Percentiles rank a stretch among this genome's conserved stretches.
These are phyloP conservation scores for Penicillium roqueforti DNA, from an alignment of 495 filamentous ascomycete species.

Conservation along the genomic window DNA sequence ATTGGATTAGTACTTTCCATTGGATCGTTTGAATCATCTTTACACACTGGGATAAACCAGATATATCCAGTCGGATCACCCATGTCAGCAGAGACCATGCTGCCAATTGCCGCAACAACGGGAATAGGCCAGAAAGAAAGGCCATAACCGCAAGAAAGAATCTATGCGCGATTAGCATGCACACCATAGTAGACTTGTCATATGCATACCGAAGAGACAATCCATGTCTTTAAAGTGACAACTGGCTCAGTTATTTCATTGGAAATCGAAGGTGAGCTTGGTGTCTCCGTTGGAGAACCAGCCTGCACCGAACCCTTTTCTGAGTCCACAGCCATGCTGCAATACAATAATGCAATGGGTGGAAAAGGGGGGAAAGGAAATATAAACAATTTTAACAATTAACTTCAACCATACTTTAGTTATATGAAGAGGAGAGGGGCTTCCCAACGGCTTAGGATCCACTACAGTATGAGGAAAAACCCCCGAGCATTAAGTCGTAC, in stretches of 20 bases:
- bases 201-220: slow-evolving; percentile 19
- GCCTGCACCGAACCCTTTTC: slow-evolving; percentile 9
- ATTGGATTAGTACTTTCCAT: neutral
- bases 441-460: neutral
- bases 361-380: neutral
- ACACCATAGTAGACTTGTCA: neutral
- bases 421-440: neutral
- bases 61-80: slow-evolving; percentile 20
- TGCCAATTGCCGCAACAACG: slow-evolving; percentile 19
- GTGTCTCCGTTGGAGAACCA: slow-evolving; percentile 4
- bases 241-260: slow-evolving; percentile 13
- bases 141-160: slow-evolving; percentile 28
- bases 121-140: slow-evolving; percentile 26
- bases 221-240: slow-evolving; percentile 25
- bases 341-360: neutral
- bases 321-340: slow-evolving; percentile 10
- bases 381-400: neutral
- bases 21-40: neutral
- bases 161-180: slow-evolving; percentile 10
- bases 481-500: neutral
- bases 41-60: slow-evolving; percentile 23
- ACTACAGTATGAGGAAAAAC: neutral
- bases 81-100: slow-evolving; percentile 19
- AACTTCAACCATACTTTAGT: neutral
- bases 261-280: slow-evolving; percentile 4